Evolutionary conservation across 306 rosid species (phyloP).

Genomic region (Canavalia ensiformis): DNA sequence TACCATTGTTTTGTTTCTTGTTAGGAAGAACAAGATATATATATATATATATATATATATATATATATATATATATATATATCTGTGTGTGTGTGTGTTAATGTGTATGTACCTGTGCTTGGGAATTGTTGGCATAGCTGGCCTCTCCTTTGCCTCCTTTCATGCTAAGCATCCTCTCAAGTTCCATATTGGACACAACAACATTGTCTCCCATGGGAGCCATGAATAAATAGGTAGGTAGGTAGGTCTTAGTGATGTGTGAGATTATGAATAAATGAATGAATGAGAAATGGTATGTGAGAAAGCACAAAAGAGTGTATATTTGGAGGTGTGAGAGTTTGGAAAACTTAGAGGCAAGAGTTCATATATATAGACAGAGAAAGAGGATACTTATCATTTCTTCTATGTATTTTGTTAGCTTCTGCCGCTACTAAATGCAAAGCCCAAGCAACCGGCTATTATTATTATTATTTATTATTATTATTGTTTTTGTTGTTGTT

Average conservation of each 20-base stretch:
- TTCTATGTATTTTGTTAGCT: background rate
- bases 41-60: no score
- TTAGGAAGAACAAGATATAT: background rate
- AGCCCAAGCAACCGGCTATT: background rate
- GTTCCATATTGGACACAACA: slow-evolving; percentile 78
- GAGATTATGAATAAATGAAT: background rate
- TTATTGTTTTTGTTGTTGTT: background rate
- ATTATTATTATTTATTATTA: background rate
- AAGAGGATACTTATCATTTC: slow-evolving; percentile 1
- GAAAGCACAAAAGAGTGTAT: background rate
- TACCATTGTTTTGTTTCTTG: background rate
- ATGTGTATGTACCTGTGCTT: slow-evolving; percentile 67
- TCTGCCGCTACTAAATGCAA: background rate
- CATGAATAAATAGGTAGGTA: slow-evolving; percentile 37
- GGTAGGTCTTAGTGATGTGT: background rate
- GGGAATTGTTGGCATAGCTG: slow-evolving; percentile 98
- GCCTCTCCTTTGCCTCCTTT: slow-evolving; percentile 97
- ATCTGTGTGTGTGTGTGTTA: background rate
- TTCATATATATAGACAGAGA: slow-evolving; percentile 45
- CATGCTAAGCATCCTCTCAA: slow-evolving; percentile 90
- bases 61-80: no score
- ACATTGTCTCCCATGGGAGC: slow-evolving; percentile 74
- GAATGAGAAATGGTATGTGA: background rate
- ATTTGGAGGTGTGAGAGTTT: slow-evolving; percentile 13
- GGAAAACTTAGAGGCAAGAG: slow-evolving; percentile 28